These are phyloP conservation scores for Benincasa hispida DNA, from an alignment of 306 rosid genomes.

Conservation along the genomic window DNA sequence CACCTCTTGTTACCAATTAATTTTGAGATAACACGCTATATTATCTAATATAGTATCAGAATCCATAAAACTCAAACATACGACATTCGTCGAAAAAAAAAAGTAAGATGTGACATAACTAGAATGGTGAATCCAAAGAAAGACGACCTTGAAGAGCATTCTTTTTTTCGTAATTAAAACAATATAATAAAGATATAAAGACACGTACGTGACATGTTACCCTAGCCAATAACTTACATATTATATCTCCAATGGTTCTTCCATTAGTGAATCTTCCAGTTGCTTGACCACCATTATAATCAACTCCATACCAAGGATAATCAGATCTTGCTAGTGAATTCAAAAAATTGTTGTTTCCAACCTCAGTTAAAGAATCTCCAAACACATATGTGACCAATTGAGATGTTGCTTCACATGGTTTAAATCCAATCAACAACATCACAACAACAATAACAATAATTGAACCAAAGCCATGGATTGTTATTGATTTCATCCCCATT, in stretches of 20 bases:
- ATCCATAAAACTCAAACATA: too few relatives aligned
- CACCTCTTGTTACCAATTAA: too few relatives aligned
- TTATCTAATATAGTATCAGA: too few relatives aligned
- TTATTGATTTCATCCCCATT: not conserved
- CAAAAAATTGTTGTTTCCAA: conserved; percentile 69
- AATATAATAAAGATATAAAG: not conserved
- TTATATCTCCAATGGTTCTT: conserved; percentile 73
- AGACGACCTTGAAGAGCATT: too few relatives aligned
- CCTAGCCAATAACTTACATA: too few relatives aligned
- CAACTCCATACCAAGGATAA: conserved; percentile 81
- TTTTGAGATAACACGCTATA: too few relatives aligned
- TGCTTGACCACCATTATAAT: conserved; percentile 51
- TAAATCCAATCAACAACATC: not conserved
- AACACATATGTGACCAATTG: conserved; percentile 45
- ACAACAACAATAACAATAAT: not conserved
- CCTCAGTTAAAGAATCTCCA: conserved; percentile 78
- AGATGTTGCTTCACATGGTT: not conserved
- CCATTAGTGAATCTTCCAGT: conserved; percentile 89
- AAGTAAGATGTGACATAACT: too few relatives aligned
- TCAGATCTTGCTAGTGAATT: conserved; percentile 64
- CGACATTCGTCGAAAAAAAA: too few relatives aligned
- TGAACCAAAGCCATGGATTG: not conserved
- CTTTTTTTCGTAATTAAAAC: too few relatives aligned
- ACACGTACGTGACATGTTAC: not conserved
- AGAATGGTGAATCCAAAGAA: too few relatives aligned